Evolutionary conservation across 306 rosid species (phyloP), one percentile per base, ranked within the genome.

Genomic region (Alnus glutinosa): DNA sequence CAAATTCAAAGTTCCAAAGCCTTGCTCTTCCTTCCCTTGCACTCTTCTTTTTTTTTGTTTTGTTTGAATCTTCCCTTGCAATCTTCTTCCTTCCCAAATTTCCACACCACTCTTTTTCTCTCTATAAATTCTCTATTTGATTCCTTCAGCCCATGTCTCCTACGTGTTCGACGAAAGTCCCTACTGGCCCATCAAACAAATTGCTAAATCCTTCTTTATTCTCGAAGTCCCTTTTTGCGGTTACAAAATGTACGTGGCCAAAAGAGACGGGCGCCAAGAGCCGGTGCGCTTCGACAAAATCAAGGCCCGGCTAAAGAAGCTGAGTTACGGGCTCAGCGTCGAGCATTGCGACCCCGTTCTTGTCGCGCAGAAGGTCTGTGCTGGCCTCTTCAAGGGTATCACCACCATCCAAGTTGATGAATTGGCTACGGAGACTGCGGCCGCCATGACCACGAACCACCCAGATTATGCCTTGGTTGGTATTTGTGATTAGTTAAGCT

Each of bases 361-460:
- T 8, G 97, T 94, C 34, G 62, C 97, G 7, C 98, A 92, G 90
- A 94, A 92, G 57, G 97, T 94, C 6, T 94, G 97, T 30, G 97
- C 98, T 2, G 98, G 98, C 9, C 97, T 93, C 64, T 93, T 88
- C 62, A 92, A 87, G 82, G 98, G 97, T 3, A 95, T 94, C 11
- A 94, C 97, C 46, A 94, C 98, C 5, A 92, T 89, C 54, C 97
- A 92, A 80, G 93, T 94, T 7, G 98, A 92, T 76, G 97, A 94
- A 75, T 79, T 94, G 83, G 97, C 97, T 1, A 97, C 97, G 2
- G 98, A 94, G 86, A 94, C 97, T 1, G 97, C 98, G 9, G 97
- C 97, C 1, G 97, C 97, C 11, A 73, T 94, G 97, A 94, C 97
- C 3, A 88, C 97, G 0, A 92, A 84, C 72, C 98, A 91, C 66